These are phyloP conservation scores for Conoideocrella luteorostrata DNA, from an alignment of 2,329 filamentous ascomycete species.

Conservation along the genomic window DNA sequence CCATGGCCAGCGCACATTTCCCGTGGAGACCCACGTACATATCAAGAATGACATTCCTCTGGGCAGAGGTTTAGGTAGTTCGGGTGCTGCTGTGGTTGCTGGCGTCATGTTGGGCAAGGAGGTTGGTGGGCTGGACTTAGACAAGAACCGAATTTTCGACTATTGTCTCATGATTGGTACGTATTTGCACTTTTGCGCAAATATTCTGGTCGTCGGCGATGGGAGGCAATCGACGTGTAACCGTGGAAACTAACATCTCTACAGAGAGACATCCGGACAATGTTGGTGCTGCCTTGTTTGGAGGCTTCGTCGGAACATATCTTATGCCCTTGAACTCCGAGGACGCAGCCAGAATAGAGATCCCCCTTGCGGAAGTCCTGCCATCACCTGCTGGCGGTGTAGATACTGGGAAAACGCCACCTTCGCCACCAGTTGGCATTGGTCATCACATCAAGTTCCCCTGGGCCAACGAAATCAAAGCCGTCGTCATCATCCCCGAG, in stretches of 20 bases:
- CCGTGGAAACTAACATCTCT: background rate
- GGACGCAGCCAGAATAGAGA: constrained; percentile 85
- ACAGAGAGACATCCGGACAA: constrained; percentile 85
- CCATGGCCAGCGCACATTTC: constrained; percentile 80
- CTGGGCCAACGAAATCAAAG: constrained; percentile 94
- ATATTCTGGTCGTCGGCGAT: no score
- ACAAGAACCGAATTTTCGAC: constrained; percentile 79
- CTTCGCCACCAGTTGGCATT: constrained; percentile 84
- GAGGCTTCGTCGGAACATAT: constrained; percentile 95
- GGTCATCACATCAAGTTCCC: constrained; percentile 94
- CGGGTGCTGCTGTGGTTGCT: constrained; percentile 89
- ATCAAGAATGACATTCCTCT: constrained; percentile 94
- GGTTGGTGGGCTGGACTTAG: constrained; percentile 70
- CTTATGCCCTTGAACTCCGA: constrained; percentile 85
- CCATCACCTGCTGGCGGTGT: constrained; percentile 84
- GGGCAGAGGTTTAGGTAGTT: constrained; percentile 88
- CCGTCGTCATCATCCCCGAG: constrained; percentile 89
- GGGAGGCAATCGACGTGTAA: background rate
- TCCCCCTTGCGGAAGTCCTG: constrained; percentile 88
- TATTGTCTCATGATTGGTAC: constrained; percentile 94
- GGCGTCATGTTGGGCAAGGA: constrained; percentile 91
- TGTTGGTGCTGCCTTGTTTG: constrained; percentile 89
- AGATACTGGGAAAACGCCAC: constrained; percentile 81
- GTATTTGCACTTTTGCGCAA: constrained; percentile 19
- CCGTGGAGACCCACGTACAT: constrained; percentile 80